Evolutionary conservation across 2,329 filamentous ascomycete species (phyloP).

Genomic region (Aspergillus neoniger): DNA sequence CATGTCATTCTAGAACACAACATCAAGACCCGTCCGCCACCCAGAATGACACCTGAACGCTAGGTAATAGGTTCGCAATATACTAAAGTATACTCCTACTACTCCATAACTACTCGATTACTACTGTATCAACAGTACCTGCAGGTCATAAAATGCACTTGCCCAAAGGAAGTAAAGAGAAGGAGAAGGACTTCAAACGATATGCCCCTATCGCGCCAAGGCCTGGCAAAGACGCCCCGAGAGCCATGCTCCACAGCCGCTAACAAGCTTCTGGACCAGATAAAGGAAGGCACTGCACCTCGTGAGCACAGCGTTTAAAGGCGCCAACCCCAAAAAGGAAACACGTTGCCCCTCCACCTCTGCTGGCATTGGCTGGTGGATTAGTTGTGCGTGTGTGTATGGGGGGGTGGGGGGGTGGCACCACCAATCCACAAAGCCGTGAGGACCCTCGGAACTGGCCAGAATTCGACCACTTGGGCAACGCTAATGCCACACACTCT

Average conservation of each 20-base stretch:
- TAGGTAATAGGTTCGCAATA: background rate
- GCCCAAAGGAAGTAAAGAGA: background rate
- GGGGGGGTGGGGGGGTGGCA: conserved; percentile 8
- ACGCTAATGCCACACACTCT: background rate
- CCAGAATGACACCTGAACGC: background rate
- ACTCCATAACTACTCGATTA: background rate
- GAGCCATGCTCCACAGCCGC: conserved; percentile 1
- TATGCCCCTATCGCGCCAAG: background rate
- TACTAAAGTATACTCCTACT: background rate
- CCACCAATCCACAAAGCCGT: background rate
- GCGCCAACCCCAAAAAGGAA: conserved; percentile 6
- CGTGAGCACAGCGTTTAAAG: conserved; percentile 7
- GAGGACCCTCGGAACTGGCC: conserved; percentile 2
- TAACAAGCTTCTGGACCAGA: conserved; percentile 8
- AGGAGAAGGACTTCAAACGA: background rate
- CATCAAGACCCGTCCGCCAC: background rate
- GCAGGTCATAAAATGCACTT: background rate
- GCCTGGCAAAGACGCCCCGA: background rate
- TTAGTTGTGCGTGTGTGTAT: conserved; percentile 1
- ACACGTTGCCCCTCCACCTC: conserved; percentile 3
- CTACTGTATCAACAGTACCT: background rate
- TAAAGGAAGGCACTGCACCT: conserved; percentile 4
- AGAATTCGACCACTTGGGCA: background rate
- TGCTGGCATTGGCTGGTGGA: background rate
- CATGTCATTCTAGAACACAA: background rate